These are phyloP conservation scores for Aspergillus ustus DNA, from an alignment of 2,329 filamentous ascomycete species.

Conservation along the genomic window DNA sequence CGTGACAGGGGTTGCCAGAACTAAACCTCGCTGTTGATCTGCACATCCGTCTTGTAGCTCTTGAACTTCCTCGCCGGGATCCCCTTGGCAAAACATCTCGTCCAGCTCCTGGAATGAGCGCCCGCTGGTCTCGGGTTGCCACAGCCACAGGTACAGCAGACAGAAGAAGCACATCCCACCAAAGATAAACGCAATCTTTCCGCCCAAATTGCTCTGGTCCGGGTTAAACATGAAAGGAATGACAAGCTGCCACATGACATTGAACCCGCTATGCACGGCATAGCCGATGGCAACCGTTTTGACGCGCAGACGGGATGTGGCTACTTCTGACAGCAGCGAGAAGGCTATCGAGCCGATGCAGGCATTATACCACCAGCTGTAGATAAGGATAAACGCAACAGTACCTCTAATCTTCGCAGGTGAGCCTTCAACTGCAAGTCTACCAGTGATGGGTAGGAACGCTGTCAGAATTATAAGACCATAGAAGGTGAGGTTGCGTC, in stretches of 20 bases:
- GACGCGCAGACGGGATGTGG: constrained; percentile 13
- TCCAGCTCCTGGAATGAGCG: constrained; percentile 38
- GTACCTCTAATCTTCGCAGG: constrained; percentile 9
- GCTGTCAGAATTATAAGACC: constrained; percentile 8
- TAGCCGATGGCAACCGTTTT: constrained; percentile 19
- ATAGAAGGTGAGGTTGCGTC: constrained; percentile 12
- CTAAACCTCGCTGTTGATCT: not conserved
- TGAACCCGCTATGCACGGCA: constrained; percentile 12
- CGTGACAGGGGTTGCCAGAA: not conserved
- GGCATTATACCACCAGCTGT: constrained; percentile 19
- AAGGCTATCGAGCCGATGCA: constrained; percentile 15
- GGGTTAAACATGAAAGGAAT: constrained; percentile 20
- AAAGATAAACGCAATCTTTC: constrained; percentile 36
- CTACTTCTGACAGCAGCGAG: constrained; percentile 16
- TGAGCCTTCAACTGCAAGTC: constrained; percentile 1
- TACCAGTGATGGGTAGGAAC: constrained; percentile 11
- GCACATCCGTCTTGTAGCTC: constrained; percentile 7
- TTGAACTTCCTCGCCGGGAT: constrained; percentile 24
- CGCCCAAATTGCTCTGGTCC: constrained; percentile 29
- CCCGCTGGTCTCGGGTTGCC: constrained; percentile 33
- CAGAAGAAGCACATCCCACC: constrained; percentile 26
- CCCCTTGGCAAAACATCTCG: constrained; percentile 31
- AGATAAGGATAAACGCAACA: constrained; percentile 19
- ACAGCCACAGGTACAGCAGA: constrained; percentile 29
- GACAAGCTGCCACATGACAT: constrained; percentile 19